Evolutionary conservation across 2,329 filamentous ascomycete species (phyloP).

Genomic region (Eutypa lata): DNA sequence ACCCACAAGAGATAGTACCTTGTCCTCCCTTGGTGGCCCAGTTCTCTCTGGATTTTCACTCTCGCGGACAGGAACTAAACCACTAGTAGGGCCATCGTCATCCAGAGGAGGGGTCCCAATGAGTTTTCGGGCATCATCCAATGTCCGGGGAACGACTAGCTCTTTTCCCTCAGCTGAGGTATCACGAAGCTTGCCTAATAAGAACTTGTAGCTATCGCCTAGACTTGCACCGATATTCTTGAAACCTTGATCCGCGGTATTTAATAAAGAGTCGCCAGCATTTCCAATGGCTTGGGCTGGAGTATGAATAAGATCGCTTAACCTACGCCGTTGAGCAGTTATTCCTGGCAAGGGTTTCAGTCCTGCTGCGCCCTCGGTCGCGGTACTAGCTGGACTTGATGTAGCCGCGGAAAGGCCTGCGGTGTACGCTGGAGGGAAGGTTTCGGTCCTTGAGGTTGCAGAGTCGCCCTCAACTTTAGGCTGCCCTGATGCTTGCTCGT

Average conservation of each 20-base stretch:
- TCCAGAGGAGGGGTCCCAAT: constrained; percentile 69
- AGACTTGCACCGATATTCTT: constrained; percentile 90
- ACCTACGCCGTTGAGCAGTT: constrained; percentile 56
- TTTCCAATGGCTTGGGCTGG: constrained; percentile 78
- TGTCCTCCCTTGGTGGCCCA: constrained; percentile 50
- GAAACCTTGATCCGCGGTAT: constrained; percentile 84
- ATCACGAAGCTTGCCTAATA: constrained; percentile 86
- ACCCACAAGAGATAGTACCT: constrained; percentile 67
- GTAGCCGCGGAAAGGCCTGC: constrained; percentile 37
- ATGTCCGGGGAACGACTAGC: constrained; percentile 74
- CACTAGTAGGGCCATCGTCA: constrained; percentile 59
- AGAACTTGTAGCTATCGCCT: constrained; percentile 89
- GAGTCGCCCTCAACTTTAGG: constrained; percentile 51
- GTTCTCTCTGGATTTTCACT: constrained; percentile 33
- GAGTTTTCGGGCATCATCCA: constrained; percentile 88
- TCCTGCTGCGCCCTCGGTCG: constrained; percentile 26
- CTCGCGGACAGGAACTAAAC: constrained; percentile 50
- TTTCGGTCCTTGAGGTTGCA: constrained; percentile 48
- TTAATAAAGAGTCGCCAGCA: constrained; percentile 80
- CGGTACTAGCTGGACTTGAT: constrained; percentile 28
- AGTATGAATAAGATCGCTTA: constrained; percentile 84
- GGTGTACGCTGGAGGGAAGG: constrained; percentile 56
- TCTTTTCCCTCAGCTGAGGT: constrained; percentile 47
- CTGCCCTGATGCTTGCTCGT: constrained; percentile 70
- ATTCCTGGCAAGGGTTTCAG: constrained; percentile 36